Percentiles rank a stretch among this genome's conserved stretches.
Evolutionary conservation across 202 grass and related monocot genomes (phyloP).

Genomic region (Panicum hallii): DNA sequence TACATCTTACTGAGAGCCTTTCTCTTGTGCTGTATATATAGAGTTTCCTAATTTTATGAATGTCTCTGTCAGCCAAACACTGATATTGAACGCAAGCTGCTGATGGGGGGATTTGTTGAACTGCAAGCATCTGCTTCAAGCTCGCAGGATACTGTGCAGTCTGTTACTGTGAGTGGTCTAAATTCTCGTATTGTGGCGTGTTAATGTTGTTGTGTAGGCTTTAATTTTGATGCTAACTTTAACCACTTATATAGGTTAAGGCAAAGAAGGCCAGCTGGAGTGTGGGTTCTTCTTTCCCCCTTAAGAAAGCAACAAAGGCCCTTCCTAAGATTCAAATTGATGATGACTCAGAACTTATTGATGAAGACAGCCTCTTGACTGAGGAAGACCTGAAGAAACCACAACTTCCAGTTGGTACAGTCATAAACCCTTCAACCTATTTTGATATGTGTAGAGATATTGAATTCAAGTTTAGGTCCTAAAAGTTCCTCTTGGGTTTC

Average conservation of each 20-base stretch:
- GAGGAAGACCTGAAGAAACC: conserved; percentile 98
- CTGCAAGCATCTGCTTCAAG: conserved; percentile 63
- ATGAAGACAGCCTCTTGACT: conserved; percentile 91
- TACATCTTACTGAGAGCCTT: background rate
- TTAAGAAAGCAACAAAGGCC: conserved; percentile 68
- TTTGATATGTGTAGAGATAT: background rate
- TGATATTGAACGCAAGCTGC: conserved; percentile 74
- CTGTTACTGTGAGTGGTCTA: conserved; percentile 59
- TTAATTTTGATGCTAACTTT: conserved; percentile 4
- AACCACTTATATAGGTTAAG: conserved; percentile 62
- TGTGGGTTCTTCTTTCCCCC: conserved; percentile 81
- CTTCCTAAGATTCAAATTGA: conserved; percentile 87
- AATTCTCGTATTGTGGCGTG: background rate
- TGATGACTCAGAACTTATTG: conserved; percentile 84
- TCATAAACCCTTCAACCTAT: background rate
- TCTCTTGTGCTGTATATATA: background rate
- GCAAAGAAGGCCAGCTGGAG: conserved; percentile 93
- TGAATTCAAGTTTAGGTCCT: conserved; percentile 2
- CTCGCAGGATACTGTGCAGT: conserved; percentile 44
- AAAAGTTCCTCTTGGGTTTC: conserved; percentile 20
- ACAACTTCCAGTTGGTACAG: conserved; percentile 75
- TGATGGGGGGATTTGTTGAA: conserved; percentile 77
- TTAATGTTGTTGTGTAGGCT: conserved; percentile 7
- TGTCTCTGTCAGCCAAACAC: conserved; percentile 56
- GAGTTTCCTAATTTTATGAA: conserved; percentile 5